Evolutionary conservation across 306 rosid genomes (phyloP).

Genomic region (Quercus berberidifolia): DNA sequence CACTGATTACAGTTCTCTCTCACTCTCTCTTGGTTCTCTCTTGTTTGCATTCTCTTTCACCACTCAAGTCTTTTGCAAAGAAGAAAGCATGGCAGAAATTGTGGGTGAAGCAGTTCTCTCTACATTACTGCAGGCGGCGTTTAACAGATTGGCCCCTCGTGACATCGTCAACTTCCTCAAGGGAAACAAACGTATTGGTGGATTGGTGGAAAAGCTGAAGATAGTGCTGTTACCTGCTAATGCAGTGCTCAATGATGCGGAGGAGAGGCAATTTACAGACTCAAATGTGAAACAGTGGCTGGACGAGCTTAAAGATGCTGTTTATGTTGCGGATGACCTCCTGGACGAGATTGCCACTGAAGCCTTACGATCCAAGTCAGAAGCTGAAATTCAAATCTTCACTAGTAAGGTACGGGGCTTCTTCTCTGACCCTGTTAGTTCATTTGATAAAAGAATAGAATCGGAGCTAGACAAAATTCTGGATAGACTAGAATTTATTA

Average conservation of each 20-base stretch:
- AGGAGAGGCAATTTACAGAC: constrained; percentile 14
- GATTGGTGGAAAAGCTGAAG: neutral
- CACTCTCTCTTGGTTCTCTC: too few species aligned
- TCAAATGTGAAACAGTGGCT: constrained; percentile 19
- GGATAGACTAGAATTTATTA: too few species aligned
- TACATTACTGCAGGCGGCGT: neutral
- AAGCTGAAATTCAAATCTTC: too few species aligned
- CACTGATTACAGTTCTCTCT: too few species aligned
- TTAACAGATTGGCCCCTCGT: constrained; percentile 6
- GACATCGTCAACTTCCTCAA: neutral
- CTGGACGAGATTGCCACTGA: constrained; percentile 4
- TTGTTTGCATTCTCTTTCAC: neutral
- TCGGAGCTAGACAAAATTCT: accelerated
- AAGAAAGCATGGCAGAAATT: constrained; percentile 9
- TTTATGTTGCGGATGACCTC: constrained; percentile 15
- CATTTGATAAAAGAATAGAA: too few species aligned
- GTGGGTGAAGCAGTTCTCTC: constrained; percentile 23
- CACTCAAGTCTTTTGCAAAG: neutral
- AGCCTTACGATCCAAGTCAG: neutral
- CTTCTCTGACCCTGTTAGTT: too few species aligned
- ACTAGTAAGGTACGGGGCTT: accelerated
- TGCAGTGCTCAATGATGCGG: neutral
- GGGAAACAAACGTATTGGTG: neutral
- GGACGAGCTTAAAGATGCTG: constrained; percentile 9
- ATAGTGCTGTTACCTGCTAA: neutral